These are phyloP conservation scores for Malus fusca DNA, from an alignment of 306 rosid species.

Conservation along the genomic window DNA sequence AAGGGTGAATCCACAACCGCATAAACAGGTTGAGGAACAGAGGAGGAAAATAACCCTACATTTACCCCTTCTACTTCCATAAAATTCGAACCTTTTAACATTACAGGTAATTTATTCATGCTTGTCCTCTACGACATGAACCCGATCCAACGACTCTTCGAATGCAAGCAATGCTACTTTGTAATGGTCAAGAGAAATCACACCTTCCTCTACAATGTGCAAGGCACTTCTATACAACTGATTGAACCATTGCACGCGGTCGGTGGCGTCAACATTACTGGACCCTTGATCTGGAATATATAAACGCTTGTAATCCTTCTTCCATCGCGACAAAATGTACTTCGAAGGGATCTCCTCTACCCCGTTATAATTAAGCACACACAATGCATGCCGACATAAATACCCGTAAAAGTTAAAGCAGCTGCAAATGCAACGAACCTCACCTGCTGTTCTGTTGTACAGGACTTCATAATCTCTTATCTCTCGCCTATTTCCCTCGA, in stretches of 20 bases:
- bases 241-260: conserved; percentile 54
- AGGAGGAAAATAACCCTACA: neutral
- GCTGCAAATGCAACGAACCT: conserved; percentile 95
- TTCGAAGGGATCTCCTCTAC: conserved; percentile 83
- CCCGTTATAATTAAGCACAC: conserved; percentile 86
- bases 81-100: neutral
- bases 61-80: neutral
- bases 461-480: conserved; percentile 82
- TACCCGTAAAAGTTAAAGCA: conserved; percentile 83
- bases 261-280: conserved; percentile 26
- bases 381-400: conserved; percentile 75
- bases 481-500: conserved; percentile 66
- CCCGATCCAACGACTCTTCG: conserved; percentile 70
- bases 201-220: conserved; percentile 90
- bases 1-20: neutral
- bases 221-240: conserved; percentile 66
- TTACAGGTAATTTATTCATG: conserved; percentile 11
- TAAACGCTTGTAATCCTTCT: conserved; percentile 80
- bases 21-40: neutral
- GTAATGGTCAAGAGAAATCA: conserved; percentile 66
- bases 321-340: conserved; percentile 71
- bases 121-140: conserved; percentile 60
- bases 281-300: conserved; percentile 40
- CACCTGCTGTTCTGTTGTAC: conserved; percentile 70
- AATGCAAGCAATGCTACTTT: conserved; percentile 66